phyloP scores from a whole-genome alignment of 345 rosid genomes.

The Limnanthes douglasii region DNA sequence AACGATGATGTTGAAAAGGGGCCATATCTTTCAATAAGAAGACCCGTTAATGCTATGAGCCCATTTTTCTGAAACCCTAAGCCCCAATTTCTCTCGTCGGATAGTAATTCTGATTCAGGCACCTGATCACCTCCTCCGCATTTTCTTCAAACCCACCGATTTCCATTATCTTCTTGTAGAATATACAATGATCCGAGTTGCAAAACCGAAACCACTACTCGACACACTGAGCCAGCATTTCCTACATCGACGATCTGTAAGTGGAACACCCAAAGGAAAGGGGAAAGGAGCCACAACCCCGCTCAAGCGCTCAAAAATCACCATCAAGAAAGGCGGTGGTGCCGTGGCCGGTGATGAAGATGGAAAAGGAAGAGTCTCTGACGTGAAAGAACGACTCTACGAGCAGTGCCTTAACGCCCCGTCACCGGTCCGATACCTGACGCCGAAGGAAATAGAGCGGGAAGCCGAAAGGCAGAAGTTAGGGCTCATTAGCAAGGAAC shows the following conservation, averaged over 20 bases:
- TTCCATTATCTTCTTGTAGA: too few species aligned
- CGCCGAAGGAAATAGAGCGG: constrained; percentile 42
- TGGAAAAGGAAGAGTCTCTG: constrained; percentile 16
- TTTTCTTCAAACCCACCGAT: too few species aligned
- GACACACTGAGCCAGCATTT: constrained; percentile 16
- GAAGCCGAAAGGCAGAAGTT: constrained; percentile 66
- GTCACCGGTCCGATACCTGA: constrained; percentile 51
- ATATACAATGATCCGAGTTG: constrained; percentile 27
- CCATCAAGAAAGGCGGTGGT: constrained; percentile 32
- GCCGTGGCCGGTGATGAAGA: constrained; percentile 10
- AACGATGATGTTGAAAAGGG: too few species aligned
- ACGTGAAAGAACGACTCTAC: constrained; percentile 32
- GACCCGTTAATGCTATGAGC: too few species aligned
- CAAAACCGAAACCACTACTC: constrained; percentile 11
- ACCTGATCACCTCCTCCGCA: too few species aligned
- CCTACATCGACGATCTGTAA: constrained; percentile 33
- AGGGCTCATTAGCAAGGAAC: constrained; percentile 55
- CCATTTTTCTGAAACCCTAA: too few species aligned
- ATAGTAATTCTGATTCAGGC: too few species aligned
- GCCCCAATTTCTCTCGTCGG: too few species aligned
- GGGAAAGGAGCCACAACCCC: constrained; percentile 30
- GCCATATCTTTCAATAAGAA: too few species aligned
- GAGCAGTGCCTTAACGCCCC: constrained; percentile 71
- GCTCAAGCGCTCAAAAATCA: constrained; percentile 32
- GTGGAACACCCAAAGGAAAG: constrained; percentile 65